Evolutionary conservation across 1,284 basidiomycete species (phyloP).

Genomic region (Xerocomus minutiporus): DNA sequence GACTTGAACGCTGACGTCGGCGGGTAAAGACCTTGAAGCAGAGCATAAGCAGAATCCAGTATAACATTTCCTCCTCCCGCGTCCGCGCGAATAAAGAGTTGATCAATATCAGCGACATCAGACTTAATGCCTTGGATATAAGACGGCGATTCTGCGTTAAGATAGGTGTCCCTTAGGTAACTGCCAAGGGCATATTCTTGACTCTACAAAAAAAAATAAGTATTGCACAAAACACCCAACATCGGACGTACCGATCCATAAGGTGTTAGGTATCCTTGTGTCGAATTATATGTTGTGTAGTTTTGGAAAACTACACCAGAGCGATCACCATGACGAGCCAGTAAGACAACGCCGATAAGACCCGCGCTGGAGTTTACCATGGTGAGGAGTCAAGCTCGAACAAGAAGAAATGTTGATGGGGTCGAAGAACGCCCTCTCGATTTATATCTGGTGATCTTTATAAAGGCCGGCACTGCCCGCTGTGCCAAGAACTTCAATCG

Average conservation of each 20-base stretch:
- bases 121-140: slow-evolving; percentile 37
- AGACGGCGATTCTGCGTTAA: slow-evolving; percentile 27
- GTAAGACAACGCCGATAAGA: slow-evolving; percentile 32
- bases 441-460: neutral
- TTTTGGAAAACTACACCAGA: slow-evolving; percentile 33
- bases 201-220: slow-evolving; percentile 9
- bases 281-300: slow-evolving; percentile 37
- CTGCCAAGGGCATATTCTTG: slow-evolving; percentile 42
- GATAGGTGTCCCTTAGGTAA: slow-evolving; percentile 38
- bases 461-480: neutral
- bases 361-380: slow-evolving; percentile 29
- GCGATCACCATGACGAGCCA: slow-evolving; percentile 47
- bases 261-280: slow-evolving; percentile 43
- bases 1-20: slow-evolving; percentile 33
- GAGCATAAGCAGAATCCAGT: slow-evolving; percentile 35
- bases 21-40: slow-evolving; percentile 46
- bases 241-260: slow-evolving; percentile 37
- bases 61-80: slow-evolving; percentile 45
- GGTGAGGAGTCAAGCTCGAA: neutral
- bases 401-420: neutral
- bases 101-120: slow-evolving; percentile 26
- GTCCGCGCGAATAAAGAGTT: slow-evolving; percentile 38
- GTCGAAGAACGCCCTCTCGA: neutral
- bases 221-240: neutral
- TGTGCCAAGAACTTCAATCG: neutral